Evolutionary conservation across 306 rosid genomes (phyloP).

Genomic region (Quillaja saponaria): DNA sequence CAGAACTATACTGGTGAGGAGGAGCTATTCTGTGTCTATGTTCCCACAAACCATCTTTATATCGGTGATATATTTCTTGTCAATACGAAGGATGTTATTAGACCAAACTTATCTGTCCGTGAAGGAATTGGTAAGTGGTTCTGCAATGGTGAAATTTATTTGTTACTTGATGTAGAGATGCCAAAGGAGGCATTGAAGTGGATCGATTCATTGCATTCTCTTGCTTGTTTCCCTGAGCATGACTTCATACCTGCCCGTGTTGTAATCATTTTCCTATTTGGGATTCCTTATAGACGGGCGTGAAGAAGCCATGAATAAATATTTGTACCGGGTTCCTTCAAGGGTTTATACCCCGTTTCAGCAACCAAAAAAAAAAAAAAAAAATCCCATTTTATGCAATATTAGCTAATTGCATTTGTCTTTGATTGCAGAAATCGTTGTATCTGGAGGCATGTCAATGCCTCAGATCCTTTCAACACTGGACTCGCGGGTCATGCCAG

Average conservation of each 20-base stretch:
- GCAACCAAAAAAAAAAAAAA: neutral
- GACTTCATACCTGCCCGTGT: neutral
- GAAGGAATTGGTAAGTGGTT: slow-evolving; percentile 85
- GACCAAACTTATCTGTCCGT: slow-evolving; percentile 86
- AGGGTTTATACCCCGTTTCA: too few relatives aligned
- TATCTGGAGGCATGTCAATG: slow-evolving; percentile 97
- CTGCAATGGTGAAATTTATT: slow-evolving; percentile 14
- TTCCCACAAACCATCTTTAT: slow-evolving; percentile 91
- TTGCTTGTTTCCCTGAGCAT: neutral
- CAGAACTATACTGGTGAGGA: slow-evolving; percentile 87
- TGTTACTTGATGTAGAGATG: slow-evolving; percentile 24
- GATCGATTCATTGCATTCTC: slow-evolving; percentile 1
- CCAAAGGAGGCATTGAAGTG: slow-evolving; percentile 2
- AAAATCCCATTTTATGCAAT: neutral
- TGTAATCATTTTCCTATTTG: neutral
- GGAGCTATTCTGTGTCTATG: slow-evolving; percentile 84
- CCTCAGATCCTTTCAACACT: slow-evolving; percentile 71
- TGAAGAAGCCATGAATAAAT: neutral
- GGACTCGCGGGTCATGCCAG: slow-evolving; percentile 50
- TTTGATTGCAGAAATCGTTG: slow-evolving; percentile 75
- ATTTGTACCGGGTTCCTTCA: neutral
- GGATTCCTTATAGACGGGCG: slow-evolving; percentile 3
- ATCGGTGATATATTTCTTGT: slow-evolving; percentile 85
- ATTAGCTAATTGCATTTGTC: slow-evolving; percentile 17
- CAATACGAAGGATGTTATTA: slow-evolving; percentile 68